Evolutionary conservation across 371 early-diverging fungal genomes (phyloP).

Genomic region (Syncephalastrum contaminatum): DNA sequence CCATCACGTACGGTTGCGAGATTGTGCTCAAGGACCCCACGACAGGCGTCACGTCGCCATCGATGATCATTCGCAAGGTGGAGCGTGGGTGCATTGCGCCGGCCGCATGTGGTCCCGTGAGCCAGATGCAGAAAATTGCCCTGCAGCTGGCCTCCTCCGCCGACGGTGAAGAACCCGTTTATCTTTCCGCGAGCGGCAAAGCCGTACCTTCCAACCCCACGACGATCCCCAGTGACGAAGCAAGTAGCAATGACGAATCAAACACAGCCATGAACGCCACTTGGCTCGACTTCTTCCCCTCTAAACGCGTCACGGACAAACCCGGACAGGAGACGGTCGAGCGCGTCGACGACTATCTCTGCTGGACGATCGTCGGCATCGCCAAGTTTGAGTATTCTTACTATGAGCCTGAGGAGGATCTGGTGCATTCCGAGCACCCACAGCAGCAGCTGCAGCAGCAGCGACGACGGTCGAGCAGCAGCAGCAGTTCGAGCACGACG

Average conservation of each 20-base stretch:
- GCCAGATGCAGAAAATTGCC: slow-evolving; percentile 88
- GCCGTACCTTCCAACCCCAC: slow-evolving; percentile 8
- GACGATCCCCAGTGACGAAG: slow-evolving; percentile 6
- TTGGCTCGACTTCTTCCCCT: slow-evolving; percentile 35
- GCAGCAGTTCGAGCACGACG: too few species aligned
- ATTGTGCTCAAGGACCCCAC: slow-evolving; percentile 66
- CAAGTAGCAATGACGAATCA: slow-evolving; percentile 12
- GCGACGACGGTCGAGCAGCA: neutral
- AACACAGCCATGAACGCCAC: slow-evolving; percentile 30
- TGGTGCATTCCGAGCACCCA: slow-evolving; percentile 7
- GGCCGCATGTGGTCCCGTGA: slow-evolving; percentile 71
- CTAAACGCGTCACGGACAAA: slow-evolving; percentile 19
- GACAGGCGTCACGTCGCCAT: slow-evolving; percentile 67
- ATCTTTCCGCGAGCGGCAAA: slow-evolving; percentile 36
- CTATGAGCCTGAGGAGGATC: slow-evolving; percentile 26
- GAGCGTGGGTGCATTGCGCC: slow-evolving; percentile 71
- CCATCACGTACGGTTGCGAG: slow-evolving; percentile 75
- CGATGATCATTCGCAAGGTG: slow-evolving; percentile 76
- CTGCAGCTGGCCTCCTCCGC: slow-evolving; percentile 52
- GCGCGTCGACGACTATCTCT: slow-evolving; percentile 72
- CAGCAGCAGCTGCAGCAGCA: slow-evolving; percentile 1
- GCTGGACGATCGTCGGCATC: slow-evolving; percentile 87
- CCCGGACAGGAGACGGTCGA: slow-evolving; percentile 28
- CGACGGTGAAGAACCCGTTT: slow-evolving; percentile 27
- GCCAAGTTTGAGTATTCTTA: slow-evolving; percentile 56